These are phyloP conservation scores for Corylus americana DNA, from an alignment of 306 rosid species.

Conservation along the genomic window DNA sequence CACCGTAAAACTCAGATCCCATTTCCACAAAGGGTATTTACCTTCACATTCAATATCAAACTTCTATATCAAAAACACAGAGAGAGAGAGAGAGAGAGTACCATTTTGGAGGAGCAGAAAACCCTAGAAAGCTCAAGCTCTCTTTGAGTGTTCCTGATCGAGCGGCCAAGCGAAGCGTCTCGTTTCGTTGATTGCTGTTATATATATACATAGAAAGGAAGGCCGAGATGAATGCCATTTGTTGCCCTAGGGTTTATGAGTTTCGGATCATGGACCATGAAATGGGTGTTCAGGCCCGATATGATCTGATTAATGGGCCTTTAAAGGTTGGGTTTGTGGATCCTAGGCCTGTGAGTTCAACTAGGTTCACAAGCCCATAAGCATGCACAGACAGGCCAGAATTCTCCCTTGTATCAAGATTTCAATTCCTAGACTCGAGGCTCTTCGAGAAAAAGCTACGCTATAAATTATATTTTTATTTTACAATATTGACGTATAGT, in stretches of 20 bases:
- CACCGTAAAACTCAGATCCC: neutral
- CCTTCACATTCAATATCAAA: neutral
- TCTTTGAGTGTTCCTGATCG: neutral
- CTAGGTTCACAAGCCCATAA: too few species aligned
- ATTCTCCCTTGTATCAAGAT: too few species aligned
- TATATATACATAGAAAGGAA: neutral
- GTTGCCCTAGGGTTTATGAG: neutral
- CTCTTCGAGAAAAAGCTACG: too few species aligned
- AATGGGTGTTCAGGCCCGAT: neutral
- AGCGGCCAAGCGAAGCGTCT: conserved; percentile 2
- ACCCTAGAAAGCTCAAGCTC: conserved; percentile 12
- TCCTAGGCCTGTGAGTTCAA: neutral
- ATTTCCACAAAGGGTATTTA: neutral
- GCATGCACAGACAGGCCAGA: too few species aligned
- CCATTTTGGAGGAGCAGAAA: conserved; percentile 29
- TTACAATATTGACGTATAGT: too few species aligned
- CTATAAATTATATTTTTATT: too few species aligned
- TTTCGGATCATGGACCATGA: neutral
- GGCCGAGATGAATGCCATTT: neutral
- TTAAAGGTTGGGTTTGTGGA: neutral
- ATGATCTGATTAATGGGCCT: neutral
- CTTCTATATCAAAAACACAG: neutral
- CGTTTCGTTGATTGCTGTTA: neutral
- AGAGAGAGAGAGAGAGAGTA: neutral
- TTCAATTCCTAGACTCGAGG: too few species aligned